Evolutionary conservation across 2,329 filamentous ascomycete genomes (phyloP).

Genomic region (Corynespora cassiicola): DNA sequence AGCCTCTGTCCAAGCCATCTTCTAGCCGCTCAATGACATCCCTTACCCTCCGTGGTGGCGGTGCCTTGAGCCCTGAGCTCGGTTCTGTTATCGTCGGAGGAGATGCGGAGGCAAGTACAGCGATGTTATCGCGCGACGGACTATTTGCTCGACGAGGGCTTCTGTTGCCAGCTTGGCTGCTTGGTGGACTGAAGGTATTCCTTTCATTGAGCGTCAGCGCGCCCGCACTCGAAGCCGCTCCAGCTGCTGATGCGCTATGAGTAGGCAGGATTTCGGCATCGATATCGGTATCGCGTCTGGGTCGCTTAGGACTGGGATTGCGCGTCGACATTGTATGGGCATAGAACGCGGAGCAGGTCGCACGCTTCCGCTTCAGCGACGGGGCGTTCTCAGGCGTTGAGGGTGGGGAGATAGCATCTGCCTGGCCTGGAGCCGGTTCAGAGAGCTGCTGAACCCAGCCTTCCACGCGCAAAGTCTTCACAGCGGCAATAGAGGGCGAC

Average conservation of each 20-base stretch:
- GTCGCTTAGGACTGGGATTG: constrained; percentile 14
- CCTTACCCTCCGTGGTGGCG: constrained; percentile 14
- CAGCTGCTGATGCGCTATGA: constrained; percentile 17
- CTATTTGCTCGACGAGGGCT: constrained; percentile 11
- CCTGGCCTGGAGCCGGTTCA: constrained; percentile 7
- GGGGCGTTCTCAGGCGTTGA: constrained; percentile 15
- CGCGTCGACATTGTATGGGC: constrained; percentile 15
- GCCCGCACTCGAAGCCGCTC: constrained; percentile 12
- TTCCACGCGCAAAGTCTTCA: constrained; percentile 17
- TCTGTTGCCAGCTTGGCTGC: constrained; percentile 14
- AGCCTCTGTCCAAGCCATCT: constrained; percentile 16
- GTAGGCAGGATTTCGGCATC: constrained; percentile 14
- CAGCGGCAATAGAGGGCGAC: constrained; percentile 19
- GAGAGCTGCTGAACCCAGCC: constrained; percentile 19
- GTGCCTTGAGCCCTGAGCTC: constrained; percentile 12
- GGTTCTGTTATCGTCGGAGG: constrained; percentile 20
- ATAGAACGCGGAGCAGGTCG: constrained; percentile 7
- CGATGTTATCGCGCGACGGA: constrained; percentile 11
- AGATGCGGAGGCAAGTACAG: constrained; percentile 10
- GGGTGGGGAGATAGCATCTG: constrained; percentile 17
- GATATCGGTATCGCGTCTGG: constrained; percentile 15
- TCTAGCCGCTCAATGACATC: constrained; percentile 17
- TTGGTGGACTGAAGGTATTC: constrained; percentile 16
- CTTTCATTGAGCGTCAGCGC: constrained; percentile 15
- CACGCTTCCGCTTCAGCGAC: constrained; percentile 18